phyloP scores from a whole-genome alignment of 2,329 filamentous ascomycete genomes.

The Thielaviopsis punctulata region DNA sequence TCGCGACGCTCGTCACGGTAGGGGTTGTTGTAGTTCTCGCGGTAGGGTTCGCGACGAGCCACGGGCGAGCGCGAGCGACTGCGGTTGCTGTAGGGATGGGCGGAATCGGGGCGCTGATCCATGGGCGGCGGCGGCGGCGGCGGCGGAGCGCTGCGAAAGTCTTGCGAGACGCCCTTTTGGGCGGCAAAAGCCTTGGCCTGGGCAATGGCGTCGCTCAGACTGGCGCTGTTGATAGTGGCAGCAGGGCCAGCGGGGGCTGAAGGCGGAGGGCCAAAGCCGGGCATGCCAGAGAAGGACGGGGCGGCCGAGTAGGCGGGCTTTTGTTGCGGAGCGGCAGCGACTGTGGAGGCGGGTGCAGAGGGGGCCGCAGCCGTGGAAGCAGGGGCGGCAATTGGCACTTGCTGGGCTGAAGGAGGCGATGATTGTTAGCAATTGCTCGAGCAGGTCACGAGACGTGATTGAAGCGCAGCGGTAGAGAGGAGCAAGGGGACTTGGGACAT shows the following conservation, averaged over 20 bases:
- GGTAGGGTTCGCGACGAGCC: constrained; percentile 48
- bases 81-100: constrained; percentile 21
- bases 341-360: neutral
- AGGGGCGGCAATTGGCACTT: constrained; percentile 6
- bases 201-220: constrained; percentile 49
- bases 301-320: constrained; percentile 3
- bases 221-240: neutral
- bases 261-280: constrained; percentile 2
- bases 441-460: too few species aligned
- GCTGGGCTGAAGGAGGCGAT: too few species aligned
- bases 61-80: constrained; percentile 61
- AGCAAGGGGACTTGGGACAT: constrained; percentile 14
- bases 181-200: constrained; percentile 70
- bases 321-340: constrained; percentile 4
- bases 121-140: constrained; percentile 18
- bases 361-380: neutral
- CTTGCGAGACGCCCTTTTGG: constrained; percentile 48
- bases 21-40: constrained; percentile 63
- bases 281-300: constrained; percentile 3
- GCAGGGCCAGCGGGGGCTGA: constrained; percentile 1
- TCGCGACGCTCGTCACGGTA: constrained; percentile 74
- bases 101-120: constrained; percentile 26
- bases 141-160: constrained; percentile 1
- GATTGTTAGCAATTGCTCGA: too few species aligned
- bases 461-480: constrained; percentile 4